phyloP scores from a whole-genome alignment of 176 grass and related monocot species.

The Oryza brachyantha region DNA sequence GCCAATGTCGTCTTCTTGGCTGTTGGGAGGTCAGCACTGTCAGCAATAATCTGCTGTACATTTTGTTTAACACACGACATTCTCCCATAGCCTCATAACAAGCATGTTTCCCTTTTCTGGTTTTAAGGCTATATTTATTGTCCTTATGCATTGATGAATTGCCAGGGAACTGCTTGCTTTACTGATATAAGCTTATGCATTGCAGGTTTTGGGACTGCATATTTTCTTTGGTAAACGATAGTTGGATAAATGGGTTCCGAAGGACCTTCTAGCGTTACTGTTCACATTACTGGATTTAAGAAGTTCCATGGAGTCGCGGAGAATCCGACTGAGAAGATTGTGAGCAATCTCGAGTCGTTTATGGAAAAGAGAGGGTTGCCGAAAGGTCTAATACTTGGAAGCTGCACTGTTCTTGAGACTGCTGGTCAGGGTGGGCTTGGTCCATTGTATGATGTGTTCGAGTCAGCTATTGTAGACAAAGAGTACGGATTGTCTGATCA shows the following conservation, averaged over 20 bases:
- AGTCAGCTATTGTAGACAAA: conserved; percentile 32
- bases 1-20: conserved; percentile 4
- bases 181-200: background rate
- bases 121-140: background rate
- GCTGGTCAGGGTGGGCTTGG: conserved; percentile 61
- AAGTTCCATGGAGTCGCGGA: conserved; percentile 58
- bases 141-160: background rate
- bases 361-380: conserved; percentile 51
- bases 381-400: conserved; percentile 48
- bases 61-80: background rate
- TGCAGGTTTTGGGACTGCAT: background rate
- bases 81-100: background rate
- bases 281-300: conserved; percentile 61
- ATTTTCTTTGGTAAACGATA: background rate
- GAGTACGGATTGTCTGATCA: conserved; percentile 16
- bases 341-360: conserved; percentile 36
- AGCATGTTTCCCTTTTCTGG: background rate
- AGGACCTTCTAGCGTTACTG: conserved; percentile 33
- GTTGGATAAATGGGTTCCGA: conserved; percentile 52
- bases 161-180: background rate
- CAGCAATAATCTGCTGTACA: background rate
- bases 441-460: conserved; percentile 50
- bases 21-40: background rate
- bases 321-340: conserved; percentile 57
- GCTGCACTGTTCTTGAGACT: conserved; percentile 69